phyloP scores from a whole-genome alignment of 805 yeast species.

The Ogataea siamensis region DNA sequence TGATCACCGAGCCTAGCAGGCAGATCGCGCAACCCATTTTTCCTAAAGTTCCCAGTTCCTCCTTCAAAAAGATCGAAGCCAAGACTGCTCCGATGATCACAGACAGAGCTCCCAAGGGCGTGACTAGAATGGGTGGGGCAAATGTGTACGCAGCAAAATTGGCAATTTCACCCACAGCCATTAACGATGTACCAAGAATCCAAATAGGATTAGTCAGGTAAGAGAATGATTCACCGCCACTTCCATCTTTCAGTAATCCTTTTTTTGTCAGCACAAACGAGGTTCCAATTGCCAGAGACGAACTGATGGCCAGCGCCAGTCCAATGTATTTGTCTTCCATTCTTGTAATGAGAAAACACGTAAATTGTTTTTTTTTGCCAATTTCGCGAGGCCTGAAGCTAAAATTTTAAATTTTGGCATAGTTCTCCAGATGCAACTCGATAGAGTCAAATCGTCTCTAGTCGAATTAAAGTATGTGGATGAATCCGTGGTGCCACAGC shows the following conservation, averaged over 20 bases:
- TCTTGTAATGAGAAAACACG: conserved; percentile 16
- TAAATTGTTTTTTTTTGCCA: conserved; percentile 8
- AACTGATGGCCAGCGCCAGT: conserved; percentile 79
- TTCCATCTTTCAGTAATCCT: conserved; percentile 69
- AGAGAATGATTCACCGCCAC: conserved; percentile 69
- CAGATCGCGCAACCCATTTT: conserved; percentile 93
- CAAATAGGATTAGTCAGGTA: conserved; percentile 83
- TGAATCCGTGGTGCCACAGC: background rate
- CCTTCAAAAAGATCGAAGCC: conserved; percentile 81
- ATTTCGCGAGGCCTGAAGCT: conserved; percentile 2
- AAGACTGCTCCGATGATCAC: conserved; percentile 90
- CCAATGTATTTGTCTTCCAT: conserved; percentile 88
- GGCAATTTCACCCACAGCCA: conserved; percentile 91
- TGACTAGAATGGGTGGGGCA: conserved; percentile 90
- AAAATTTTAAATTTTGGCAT: conserved; percentile 6
- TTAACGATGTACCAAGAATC: conserved; percentile 90
- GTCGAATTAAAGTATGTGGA: background rate
- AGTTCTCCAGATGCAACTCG: conserved; percentile 7
- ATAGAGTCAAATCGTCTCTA: conserved; percentile 1
- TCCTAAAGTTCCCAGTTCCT: conserved; percentile 83
- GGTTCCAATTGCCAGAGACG: conserved; percentile 86
- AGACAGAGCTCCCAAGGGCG: conserved; percentile 87
- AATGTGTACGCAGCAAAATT: conserved; percentile 93
- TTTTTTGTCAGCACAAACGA: conserved; percentile 87
- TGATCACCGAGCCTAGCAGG: conserved; percentile 80